These are phyloP conservation scores for Camelina laxa DNA, from an alignment of 345 rosid genomes.

Conservation along the genomic window DNA sequence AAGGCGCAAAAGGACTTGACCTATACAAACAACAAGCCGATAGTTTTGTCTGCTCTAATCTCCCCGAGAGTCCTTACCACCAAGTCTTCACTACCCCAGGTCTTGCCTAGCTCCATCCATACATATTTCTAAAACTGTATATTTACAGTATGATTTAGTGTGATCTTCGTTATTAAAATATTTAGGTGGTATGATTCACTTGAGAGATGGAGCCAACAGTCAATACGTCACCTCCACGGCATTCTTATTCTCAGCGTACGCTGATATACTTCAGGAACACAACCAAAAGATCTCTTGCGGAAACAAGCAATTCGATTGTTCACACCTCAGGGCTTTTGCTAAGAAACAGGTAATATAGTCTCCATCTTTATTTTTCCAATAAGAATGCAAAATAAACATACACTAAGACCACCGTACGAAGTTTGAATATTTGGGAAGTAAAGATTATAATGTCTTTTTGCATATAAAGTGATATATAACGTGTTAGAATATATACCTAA, in stretches of 20 bases:
- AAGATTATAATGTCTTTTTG: background rate
- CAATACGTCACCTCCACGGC: slow-evolving; percentile 80
- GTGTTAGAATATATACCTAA: background rate
- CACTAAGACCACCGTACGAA: too few relatives aligned
- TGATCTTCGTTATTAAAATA: slow-evolving; percentile 18
- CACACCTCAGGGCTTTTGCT: slow-evolving; percentile 62
- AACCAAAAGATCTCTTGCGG: slow-evolving; percentile 66
- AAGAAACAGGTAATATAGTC: slow-evolving; percentile 59
- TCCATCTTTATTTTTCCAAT: too few relatives aligned
- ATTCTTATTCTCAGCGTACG: slow-evolving; percentile 57
- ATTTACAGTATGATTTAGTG: background rate
- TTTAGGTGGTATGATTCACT: slow-evolving; percentile 73
- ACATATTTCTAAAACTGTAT: background rate
- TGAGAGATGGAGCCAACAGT: slow-evolving; percentile 88
- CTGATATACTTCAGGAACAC: slow-evolving; percentile 51
- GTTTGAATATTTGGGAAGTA: background rate
- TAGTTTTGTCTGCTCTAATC: slow-evolving; percentile 71
- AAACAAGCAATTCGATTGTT: slow-evolving; percentile 51
- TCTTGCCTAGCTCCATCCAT: slow-evolving; percentile 15
- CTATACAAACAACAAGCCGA: slow-evolving; percentile 69
- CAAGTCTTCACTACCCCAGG: slow-evolving; percentile 71
- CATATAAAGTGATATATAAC: background rate
- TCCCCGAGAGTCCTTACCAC: slow-evolving; percentile 73
- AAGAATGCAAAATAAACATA: background rate
- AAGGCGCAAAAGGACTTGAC: slow-evolving; percentile 52